A percentile compares a stretch with the other conserved stretches of the same genome.
These are phyloP conservation scores for Russula sp. DNA, from an alignment of 768 basidiomycete species.

Conservation along the genomic window DNA sequence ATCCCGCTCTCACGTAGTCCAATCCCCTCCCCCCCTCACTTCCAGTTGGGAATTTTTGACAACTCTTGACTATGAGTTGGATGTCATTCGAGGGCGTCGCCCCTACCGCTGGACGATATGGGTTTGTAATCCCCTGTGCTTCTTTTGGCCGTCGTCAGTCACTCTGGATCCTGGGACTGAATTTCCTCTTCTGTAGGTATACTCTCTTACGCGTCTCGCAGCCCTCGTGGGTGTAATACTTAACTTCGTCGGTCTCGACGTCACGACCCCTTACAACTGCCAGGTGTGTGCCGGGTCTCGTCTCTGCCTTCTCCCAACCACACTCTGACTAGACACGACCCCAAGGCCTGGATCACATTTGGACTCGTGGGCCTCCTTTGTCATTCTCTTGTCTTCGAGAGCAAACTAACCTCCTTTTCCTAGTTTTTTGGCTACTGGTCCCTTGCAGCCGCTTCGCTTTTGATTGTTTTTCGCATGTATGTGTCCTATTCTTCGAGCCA, in stretches of 20 bases:
- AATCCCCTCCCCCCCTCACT: background rate
- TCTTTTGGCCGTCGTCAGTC: background rate
- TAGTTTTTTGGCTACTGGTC: background rate
- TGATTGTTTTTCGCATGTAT: background rate
- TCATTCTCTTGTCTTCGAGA: too few species aligned
- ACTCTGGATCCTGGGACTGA: background rate
- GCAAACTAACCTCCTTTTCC: background rate
- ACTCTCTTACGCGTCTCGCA: background rate
- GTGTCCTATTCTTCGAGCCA: background rate
- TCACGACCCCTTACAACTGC: background rate
- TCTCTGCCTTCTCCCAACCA: background rate
- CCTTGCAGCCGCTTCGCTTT: background rate
- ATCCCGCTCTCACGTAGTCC: background rate
- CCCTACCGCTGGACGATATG: background rate
- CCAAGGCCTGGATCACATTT: background rate
- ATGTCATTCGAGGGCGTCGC: background rate
- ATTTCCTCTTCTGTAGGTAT: background rate
- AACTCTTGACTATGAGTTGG: background rate
- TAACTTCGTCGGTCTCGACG: background rate
- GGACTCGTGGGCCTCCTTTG: background rate
- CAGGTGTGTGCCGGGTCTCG: background rate
- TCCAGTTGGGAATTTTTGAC: background rate
- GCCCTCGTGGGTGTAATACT: background rate
- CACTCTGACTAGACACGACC: background rate
- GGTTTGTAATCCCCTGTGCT: background rate